Percentiles rank a stretch among this genome's conserved stretches.
phyloP scores from a whole-genome alignment of 352 stramenopile genomes.

The Phytophthora niederhauseri region DNA sequence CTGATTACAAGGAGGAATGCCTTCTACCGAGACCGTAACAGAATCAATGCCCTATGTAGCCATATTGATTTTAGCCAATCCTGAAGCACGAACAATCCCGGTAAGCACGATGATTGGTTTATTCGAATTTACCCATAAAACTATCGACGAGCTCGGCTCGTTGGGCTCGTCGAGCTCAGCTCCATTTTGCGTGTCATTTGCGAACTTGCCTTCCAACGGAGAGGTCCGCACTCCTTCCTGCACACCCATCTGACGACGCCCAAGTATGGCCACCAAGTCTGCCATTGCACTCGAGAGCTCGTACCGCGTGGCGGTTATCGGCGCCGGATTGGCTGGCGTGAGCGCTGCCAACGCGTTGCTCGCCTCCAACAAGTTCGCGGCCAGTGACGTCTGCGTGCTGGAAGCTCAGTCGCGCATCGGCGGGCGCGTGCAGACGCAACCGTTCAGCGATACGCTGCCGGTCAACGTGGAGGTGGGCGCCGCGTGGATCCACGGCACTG shows the following conservation, averaged over 20 bases:
- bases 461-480: conserved; percentile 61
- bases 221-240: no score
- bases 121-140: background rate
- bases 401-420: conserved; percentile 58
- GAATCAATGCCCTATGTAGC: conserved; percentile 1
- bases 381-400: conserved; percentile 48
- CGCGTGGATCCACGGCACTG: conserved; percentile 66
- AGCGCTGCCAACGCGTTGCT: conserved; percentile 51
- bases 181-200: conserved; percentile 5
- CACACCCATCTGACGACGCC: no score
- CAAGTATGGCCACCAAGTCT: conserved; percentile 20
- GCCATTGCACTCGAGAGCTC: conserved; percentile 16
- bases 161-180: background rate
- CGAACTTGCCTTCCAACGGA: background rate
- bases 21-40: conserved; percentile 12
- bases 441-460: conserved; percentile 49
- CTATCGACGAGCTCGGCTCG: no score
- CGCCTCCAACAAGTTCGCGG: conserved; percentile 33
- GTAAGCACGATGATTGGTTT: background rate
- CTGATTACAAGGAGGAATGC: conserved; percentile 9
- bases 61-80: conserved; percentile 18
- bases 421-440: conserved; percentile 51
- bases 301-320: conserved; percentile 53
- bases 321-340: conserved; percentile 54
- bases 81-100: background rate